Base-by-base conservation (phyloP, 75 land plant genomes). In the Pinus tabuliformis region DNA sequence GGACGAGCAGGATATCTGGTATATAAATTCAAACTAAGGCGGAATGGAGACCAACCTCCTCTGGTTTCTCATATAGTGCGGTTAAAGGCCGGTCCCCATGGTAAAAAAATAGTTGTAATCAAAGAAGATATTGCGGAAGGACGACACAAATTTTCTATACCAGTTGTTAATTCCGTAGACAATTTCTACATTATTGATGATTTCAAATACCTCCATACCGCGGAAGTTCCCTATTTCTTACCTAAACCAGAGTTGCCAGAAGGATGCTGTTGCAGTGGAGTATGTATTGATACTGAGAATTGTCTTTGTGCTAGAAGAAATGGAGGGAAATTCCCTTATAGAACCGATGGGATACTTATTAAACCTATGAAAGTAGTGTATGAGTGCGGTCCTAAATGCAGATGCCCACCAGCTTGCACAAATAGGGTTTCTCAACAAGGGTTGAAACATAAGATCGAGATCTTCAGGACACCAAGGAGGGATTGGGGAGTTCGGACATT, bases 401-500 rank as follows among this genome's bases (percentile, higher is more conserved):
- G 75, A 21, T 93, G 96, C 56, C 86, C 91, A 3, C 74, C 79
- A 2, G 72, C 58, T 64, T 93, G 96, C 62, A 79, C 76, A 1
- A 91, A 89, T 39, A 84, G 93, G 52, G 85, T 91, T 61, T 77
- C 76, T 42, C 96, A 93, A 75, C 74, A 78, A 14, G 96, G 93
- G 4, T 2, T 83, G 60, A 87, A 75, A 45, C 58, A 82, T 20
- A 72, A 84, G 56, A 58, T 93, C 64, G 96, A 93, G 78, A 84
- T 93, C 26, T 93, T 93, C 78, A 83, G 89, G 75, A 89, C 96
- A 1, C 76, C 64, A 54, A 87, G 81, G 54, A 90, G 86, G 14
- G 88, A 90, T 14, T 96, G 99, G 99, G 97, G 99, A 18, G 94
- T 96, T 6, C 70, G 99, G 77, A 81, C 94, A 20, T 79, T 89